phyloP scores from a whole-genome alignment of 2,329 filamentous ascomycete species.

The Bertia moriformis region DNA sequence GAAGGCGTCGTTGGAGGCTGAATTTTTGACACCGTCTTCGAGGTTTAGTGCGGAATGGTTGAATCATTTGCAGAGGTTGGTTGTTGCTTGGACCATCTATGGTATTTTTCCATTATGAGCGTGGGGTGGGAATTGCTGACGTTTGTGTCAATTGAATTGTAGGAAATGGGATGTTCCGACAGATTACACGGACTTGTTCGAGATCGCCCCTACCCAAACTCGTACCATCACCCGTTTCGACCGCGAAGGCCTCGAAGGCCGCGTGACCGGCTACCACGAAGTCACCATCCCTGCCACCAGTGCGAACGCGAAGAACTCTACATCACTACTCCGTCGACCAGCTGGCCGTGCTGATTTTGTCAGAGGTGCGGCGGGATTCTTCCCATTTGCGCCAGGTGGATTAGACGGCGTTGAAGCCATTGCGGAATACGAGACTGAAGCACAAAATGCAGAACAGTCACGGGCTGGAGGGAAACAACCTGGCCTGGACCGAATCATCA shows the following conservation, averaged over 20 bases:
- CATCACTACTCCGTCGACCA: constrained; percentile 73
- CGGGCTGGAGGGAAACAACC: constrained; percentile 21
- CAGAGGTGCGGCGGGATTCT: constrained; percentile 80
- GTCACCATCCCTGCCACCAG: constrained; percentile 82
- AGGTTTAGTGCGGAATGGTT: constrained; percentile 77
- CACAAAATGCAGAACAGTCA: constrained; percentile 33
- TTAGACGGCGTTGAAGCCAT: constrained; percentile 75
- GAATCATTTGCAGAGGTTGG: constrained; percentile 74
- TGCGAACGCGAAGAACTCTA: constrained; percentile 88
- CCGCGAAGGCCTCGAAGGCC: constrained; percentile 78
- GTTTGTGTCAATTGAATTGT: too few relatives aligned
- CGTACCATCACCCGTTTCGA: constrained; percentile 89
- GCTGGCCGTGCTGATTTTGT: constrained; percentile 82
- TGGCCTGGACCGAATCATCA: constrained; percentile 71
- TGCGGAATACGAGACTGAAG: constrained; percentile 68
- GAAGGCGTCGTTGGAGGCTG: constrained; percentile 57
- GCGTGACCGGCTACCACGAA: constrained; percentile 85
- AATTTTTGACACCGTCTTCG: constrained; percentile 66
- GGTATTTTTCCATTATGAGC: background rate
- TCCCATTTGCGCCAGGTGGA: constrained; percentile 84
- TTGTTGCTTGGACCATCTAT: constrained; percentile 9
- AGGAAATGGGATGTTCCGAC: constrained; percentile 64
- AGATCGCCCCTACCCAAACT: constrained; percentile 78
- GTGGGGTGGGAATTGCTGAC: constrained; percentile 3
- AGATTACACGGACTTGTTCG: constrained; percentile 73